Percentiles rank a stretch among this genome's conserved stretches.
These are phyloP conservation scores for Zasmidium cellare DNA, from an alignment of 2,329 filamentous ascomycete species.

Conservation along the genomic window DNA sequence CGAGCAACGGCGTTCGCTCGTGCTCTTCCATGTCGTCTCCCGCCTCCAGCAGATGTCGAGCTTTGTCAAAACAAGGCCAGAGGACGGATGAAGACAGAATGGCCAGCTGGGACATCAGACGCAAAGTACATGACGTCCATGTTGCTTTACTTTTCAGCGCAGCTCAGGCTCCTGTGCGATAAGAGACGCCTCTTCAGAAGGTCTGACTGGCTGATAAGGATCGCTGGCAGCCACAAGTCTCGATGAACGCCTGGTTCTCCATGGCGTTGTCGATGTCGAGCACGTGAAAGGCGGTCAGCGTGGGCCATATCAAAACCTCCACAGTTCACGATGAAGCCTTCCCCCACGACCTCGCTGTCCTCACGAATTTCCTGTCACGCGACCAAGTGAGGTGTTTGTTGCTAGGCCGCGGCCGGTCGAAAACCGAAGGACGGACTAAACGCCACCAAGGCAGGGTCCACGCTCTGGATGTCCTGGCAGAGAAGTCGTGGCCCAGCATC, in stretches of 20 bases:
- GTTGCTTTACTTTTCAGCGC: background rate
- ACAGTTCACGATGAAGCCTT: no score
- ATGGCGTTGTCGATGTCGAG: background rate
- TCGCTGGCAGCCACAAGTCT: background rate
- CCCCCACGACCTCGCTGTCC: no score
- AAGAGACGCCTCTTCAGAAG: background rate
- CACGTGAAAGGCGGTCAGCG: background rate
- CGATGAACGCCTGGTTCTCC: background rate
- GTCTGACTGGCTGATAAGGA: slow-evolving; percentile 8
- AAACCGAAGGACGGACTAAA: background rate
- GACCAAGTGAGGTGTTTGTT: background rate
- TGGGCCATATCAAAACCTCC: background rate
- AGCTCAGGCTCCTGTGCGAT: background rate
- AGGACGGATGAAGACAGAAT: slow-evolving; percentile 1
- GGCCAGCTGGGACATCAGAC: background rate
- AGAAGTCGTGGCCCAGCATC: background rate
- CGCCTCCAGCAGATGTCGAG: background rate
- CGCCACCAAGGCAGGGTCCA: background rate
- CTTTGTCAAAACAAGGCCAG: background rate
- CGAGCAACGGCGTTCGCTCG: slow-evolving; percentile 40
- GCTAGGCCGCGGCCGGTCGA: background rate
- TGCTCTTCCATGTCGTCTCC: slow-evolving; percentile 11
- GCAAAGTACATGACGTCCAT: slow-evolving; percentile 2
- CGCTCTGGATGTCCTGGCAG: background rate
- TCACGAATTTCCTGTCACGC: background rate